Evolutionary conservation across 2,329 filamentous ascomycete genomes (phyloP).

Genomic region (Sporothrix inflata): DNA sequence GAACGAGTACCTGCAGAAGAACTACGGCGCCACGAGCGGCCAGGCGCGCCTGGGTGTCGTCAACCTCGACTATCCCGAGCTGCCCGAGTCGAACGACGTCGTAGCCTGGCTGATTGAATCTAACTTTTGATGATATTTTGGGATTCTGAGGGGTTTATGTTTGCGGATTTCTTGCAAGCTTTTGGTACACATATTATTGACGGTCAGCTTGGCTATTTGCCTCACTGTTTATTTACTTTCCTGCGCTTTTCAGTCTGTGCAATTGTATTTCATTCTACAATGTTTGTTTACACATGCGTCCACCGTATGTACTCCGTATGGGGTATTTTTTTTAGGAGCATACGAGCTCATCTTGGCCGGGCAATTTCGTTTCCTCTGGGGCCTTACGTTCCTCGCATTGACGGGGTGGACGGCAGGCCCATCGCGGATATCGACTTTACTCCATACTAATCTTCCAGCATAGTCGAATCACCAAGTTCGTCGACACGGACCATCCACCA

Average conservation of each 20-base stretch:
- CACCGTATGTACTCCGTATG: background rate
- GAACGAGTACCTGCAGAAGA: constrained; percentile 40
- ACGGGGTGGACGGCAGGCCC: background rate
- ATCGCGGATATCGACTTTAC: background rate
- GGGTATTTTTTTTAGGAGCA: background rate
- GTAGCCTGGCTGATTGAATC: constrained; percentile 46
- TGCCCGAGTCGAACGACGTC: constrained; percentile 46
- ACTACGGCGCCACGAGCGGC: constrained; percentile 33
- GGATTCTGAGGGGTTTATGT: background rate
- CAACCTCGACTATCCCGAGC: constrained; percentile 39
- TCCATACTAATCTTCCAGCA: constrained; percentile 19
- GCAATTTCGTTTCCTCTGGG: constrained; percentile 5
- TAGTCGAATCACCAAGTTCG: background rate
- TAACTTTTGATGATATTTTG: constrained; percentile 41
- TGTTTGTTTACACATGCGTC: background rate
- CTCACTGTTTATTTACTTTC: background rate
- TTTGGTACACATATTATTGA: background rate
- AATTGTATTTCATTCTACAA: background rate
- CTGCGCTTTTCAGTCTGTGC: background rate
- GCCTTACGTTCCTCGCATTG: constrained; percentile 11
- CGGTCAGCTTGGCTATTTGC: background rate
- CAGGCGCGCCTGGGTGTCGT: constrained; percentile 39
- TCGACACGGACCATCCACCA: background rate
- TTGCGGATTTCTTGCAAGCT: no score
- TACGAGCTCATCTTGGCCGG: background rate